phyloP scores from a whole-genome alignment of 2,329 filamentous ascomycete species.

The Bipolaris oryzae region DNA sequence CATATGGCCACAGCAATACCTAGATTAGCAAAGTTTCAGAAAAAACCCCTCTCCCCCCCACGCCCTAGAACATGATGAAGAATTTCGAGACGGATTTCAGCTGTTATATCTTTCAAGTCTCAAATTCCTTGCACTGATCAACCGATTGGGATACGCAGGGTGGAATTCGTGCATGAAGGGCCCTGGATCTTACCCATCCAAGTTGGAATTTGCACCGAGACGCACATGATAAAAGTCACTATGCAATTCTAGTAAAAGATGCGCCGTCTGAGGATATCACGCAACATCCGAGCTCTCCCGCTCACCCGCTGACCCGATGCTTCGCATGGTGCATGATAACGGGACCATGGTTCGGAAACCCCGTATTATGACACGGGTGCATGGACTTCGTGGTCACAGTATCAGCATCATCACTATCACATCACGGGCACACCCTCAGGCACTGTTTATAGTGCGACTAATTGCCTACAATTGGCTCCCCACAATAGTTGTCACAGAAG shows the following conservation, averaged over 20 bases:
- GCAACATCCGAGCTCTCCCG: background rate
- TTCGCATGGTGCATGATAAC: background rate
- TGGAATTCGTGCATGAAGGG: background rate
- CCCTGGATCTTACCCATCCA: background rate
- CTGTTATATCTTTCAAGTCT: background rate
- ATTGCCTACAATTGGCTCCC: background rate
- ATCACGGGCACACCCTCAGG: background rate
- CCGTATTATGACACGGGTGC: background rate
- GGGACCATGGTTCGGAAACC: background rate
- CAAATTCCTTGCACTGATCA: background rate
- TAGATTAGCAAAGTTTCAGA: constrained; percentile 2
- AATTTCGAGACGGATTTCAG: background rate
- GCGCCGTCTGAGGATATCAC: background rate
- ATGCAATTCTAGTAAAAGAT: background rate
- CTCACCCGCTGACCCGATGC: background rate
- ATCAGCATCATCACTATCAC: constrained; percentile 1
- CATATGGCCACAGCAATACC: background rate
- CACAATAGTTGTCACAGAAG: background rate
- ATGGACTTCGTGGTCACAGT: background rate
- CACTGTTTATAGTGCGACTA: background rate
- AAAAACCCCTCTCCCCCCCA: background rate
- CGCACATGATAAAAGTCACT: background rate
- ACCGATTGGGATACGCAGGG: background rate
- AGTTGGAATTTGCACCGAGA: background rate
- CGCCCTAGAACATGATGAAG: too few species aligned